Conservation (phyloP, 257 asterid genomes). For the Solanum piurae region DNA sequence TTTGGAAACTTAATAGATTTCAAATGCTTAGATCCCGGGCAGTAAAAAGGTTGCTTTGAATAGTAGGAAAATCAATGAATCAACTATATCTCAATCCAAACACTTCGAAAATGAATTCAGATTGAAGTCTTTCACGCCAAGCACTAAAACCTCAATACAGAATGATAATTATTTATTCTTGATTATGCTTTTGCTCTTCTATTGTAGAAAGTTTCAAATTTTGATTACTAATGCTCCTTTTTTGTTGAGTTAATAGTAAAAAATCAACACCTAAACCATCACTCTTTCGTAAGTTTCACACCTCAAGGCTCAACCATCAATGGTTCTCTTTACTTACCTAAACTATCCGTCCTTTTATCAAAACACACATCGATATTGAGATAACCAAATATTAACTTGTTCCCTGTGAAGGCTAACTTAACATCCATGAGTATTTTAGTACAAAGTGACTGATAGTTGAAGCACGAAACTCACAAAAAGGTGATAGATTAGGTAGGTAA, state of each 20-base stretch:
- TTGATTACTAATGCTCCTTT: background rate
- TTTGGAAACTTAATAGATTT: background rate
- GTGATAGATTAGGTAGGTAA: too few relatives aligned
- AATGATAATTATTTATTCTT: background rate
- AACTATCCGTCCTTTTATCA: too few relatives aligned
- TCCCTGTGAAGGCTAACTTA: background rate
- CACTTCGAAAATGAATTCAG: background rate
- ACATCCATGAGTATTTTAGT: background rate
- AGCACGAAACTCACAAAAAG: background rate
- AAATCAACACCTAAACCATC: background rate
- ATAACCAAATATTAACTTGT: too few relatives aligned
- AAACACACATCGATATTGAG: too few relatives aligned
- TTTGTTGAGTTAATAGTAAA: background rate
- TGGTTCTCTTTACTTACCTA: background rate
- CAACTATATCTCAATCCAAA: background rate
- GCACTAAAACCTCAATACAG: background rate
- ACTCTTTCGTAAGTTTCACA: background rate
- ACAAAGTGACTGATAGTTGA: background rate
- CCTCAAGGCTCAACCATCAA: background rate
- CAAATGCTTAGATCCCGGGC: background rate
- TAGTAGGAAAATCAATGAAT: background rate
- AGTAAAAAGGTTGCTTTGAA: background rate
- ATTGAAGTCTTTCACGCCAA: background rate
- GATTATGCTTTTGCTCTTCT: background rate
- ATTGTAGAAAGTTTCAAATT: background rate